These are phyloP conservation scores for Colletotrichum trifolii DNA, from an alignment of 2,329 filamentous ascomycete species.

Conservation along the genomic window DNA sequence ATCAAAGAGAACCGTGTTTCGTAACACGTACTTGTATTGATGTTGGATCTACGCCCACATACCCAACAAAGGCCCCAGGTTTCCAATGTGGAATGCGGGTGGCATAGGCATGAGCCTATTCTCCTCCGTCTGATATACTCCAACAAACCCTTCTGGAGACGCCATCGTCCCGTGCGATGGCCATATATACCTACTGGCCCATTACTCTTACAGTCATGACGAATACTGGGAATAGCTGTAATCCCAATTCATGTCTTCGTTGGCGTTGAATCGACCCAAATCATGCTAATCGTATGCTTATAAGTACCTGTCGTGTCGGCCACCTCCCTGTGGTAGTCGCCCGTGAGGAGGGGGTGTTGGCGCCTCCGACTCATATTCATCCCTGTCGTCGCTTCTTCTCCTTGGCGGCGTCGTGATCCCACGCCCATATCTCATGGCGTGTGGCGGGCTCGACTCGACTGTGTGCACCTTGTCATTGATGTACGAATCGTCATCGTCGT, in stretches of 20 bases:
- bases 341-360: constrained; percentile 32
- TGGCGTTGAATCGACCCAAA: constrained; percentile 33
- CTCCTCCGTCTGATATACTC: constrained; percentile 20
- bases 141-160: constrained; percentile 15
- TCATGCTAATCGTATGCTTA: constrained; percentile 34
- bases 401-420: constrained; percentile 54
- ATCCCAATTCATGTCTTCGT: constrained; percentile 15
- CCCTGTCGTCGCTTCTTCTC: constrained; percentile 42
- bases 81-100: not conserved
- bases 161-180: not conserved
- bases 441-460: constrained; percentile 34
- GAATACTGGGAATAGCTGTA: constrained; percentile 10
- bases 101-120: constrained; percentile 9
- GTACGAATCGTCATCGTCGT: constrained; percentile 46
- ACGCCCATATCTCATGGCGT: constrained; percentile 51
- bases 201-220: constrained; percentile 35
- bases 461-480: constrained; percentile 40
- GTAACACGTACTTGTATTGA: constrained; percentile 27
- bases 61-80: constrained; percentile 14
- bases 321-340: constrained; percentile 25
- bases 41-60: constrained; percentile 21
- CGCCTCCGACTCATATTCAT: constrained; percentile 33
- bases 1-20: not conserved
- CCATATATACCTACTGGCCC: constrained; percentile 28
- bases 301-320: constrained; percentile 24